Base-by-base conservation (phyloP, 495 filamentous ascomycete species). In the Xylaria scruposa region DNA sequence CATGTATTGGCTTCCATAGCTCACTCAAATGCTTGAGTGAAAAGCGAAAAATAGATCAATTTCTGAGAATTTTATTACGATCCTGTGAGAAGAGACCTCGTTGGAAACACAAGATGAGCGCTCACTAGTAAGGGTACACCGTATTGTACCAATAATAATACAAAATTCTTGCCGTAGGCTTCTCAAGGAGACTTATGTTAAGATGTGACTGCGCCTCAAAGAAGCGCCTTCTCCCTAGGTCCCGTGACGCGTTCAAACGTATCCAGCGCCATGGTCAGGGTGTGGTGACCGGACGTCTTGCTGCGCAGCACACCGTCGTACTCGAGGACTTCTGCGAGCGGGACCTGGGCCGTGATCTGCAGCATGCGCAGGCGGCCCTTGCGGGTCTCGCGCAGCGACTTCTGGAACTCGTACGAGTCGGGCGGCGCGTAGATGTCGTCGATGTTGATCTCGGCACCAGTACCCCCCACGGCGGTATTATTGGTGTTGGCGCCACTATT, bases 311-410 rank as follows among this genome's bases (percentile, higher is more conserved):
- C 93, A 80, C 92, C 94, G 76, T 98, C 81, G 82, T 99, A 99
- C 42, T 95, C 94, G 63, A 98, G 92, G 95, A 98, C 98, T 81
- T 98, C 95, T 80, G 94, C 95, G 68, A 98, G 82, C 53, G 97
- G 97, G 38, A 98, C 94, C 71, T 91, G 89, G 4, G 94, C 97
- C 6, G 88, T 88, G 70, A 99, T 92, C 7, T 85, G 80, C 38
- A 86, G 75, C 83, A 85, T 84, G 58, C 85, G 75, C 40, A 81
- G 75, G 1, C 70, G 77, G 21, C 72, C 80, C 72, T 81, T 82
- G 72, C 79, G 82, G 13, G 77, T 73, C 29, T 80, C 83, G 36
- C 81, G 72, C 58, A 85, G 77, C 33, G 79, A 81, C 67, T 83
- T 80, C 59, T 84, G 81, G 4, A 87, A 85, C 42, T 90, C 91